Evolutionary conservation across 2,329 filamentous ascomycete species (phyloP), one percentile per base, ranked within the genome.

Genomic region (Cordyceps cateniannulata): DNA sequence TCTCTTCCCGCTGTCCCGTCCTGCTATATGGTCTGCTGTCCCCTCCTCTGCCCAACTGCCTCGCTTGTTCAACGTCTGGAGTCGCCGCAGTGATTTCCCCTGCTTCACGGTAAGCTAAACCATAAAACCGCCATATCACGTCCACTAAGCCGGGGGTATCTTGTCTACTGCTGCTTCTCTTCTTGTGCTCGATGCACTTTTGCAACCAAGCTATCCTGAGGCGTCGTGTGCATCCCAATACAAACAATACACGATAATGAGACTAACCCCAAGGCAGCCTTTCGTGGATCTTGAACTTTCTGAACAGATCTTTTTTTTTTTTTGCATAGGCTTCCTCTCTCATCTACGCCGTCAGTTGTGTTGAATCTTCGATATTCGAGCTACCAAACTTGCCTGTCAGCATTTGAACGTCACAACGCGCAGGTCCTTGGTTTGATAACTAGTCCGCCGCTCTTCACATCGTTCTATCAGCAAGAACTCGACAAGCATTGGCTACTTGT

Each of bases 11-110:
- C 56, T 44, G 32, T 48, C 29, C 54, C 29, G 24, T 49, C 29
- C 29, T 57, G 22, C 38, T 48, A 57, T 56, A 56, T 57, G 42
- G 54, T 57, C 29, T 44, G 29, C 44, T n/a, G 44, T 57, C 44
- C 54, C 54, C 54, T 49, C 54, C 22, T 40, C 54, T 22, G 18
- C 54, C 54, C 29, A 57, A 22, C 29, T 22, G 44, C 54, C 44
- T 29, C 40, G 35, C 40, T n/a, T 40, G 2, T 24, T 48, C 44
- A 29, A 40, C 29, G 22, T 49, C 42, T 40, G 25, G 32, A 27
- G 48, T 25, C 45, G 16, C 54, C 25, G 5, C 12, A 14, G 29
- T 40, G 44, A 29, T 40, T 48, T 38, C 6, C 29, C 25, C 18
- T 49, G 22, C 22, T 16, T 57, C 20, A 24, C 3, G 25, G 54